phyloP scores from a whole-genome alignment of 1,284 basidiomycete genomes.

The Flammula alnicola region DNA sequence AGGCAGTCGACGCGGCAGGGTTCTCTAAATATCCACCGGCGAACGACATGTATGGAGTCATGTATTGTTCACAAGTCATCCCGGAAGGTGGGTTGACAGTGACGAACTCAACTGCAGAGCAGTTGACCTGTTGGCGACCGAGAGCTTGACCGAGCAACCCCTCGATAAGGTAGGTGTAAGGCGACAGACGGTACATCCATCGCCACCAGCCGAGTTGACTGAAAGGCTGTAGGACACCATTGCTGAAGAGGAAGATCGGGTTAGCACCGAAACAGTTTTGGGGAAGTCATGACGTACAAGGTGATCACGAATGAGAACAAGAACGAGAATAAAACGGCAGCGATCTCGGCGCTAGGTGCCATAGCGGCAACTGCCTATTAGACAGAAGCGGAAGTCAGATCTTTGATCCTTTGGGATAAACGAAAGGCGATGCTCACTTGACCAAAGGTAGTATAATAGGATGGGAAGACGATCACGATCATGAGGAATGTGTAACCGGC shows the following conservation, averaged over 20 bases:
- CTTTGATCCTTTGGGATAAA: no score
- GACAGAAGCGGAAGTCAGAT: conserved; percentile 31
- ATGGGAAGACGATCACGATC: conserved; percentile 50
- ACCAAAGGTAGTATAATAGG: conserved; percentile 52
- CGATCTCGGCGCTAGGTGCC: conserved; percentile 68
- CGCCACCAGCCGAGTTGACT: conserved; percentile 76
- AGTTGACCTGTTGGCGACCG: conserved; percentile 56
- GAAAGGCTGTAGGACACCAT: conserved; percentile 71
- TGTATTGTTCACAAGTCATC: conserved; percentile 62
- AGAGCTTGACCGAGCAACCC: conserved; percentile 56
- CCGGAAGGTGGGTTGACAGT: conserved; percentile 60
- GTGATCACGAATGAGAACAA: conserved; percentile 72
- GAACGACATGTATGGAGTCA: conserved; percentile 52
- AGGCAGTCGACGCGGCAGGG: conserved; percentile 53
- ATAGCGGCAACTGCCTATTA: conserved; percentile 70
- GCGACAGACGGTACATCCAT: conserved; percentile 84
- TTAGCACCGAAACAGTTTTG: conserved; percentile 36
- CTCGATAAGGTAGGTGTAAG: conserved; percentile 76
- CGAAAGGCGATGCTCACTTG: neutral
- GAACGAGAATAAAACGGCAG: no score
- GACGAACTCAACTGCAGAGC: conserved; percentile 58
- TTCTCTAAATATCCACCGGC: conserved; percentile 73
- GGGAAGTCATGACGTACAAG: conserved; percentile 74
- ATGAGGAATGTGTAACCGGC: conserved; percentile 62
- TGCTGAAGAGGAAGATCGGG: no score